phyloP scores from a whole-genome alignment of 306 rosid species.

The Hylodesmum podocarpum region DNA sequence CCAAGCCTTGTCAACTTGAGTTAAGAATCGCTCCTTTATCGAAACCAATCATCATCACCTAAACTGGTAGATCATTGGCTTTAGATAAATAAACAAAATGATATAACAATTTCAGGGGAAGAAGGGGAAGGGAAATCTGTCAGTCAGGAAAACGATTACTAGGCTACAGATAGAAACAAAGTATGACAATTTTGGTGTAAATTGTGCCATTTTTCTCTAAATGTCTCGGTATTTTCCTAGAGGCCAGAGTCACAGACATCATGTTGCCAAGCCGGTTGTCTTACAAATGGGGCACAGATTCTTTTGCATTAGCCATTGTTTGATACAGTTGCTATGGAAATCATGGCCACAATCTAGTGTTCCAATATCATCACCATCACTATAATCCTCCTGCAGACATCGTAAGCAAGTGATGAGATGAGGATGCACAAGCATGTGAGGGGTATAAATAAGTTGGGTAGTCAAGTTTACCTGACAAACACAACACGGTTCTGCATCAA shows the following conservation, averaged over 20 bases:
- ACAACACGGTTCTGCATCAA: slow-evolving; percentile 77
- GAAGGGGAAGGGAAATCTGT: slow-evolving; percentile 2
- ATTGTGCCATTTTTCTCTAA: slow-evolving; percentile 14
- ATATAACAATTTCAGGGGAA: slow-evolving; percentile 5
- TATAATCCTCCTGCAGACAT: slow-evolving; percentile 67
- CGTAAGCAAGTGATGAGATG: slow-evolving; percentile 13
- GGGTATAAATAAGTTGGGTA: not conserved
- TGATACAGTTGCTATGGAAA: slow-evolving; percentile 61
- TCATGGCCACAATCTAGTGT: slow-evolving; percentile 80
- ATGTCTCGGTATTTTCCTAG: slow-evolving; percentile 24
- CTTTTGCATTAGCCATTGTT: slow-evolving; percentile 80
- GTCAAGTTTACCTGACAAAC: slow-evolving; percentile 68
- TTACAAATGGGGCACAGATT: slow-evolving; percentile 88
- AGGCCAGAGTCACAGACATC: slow-evolving; percentile 38
- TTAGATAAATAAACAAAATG: slow-evolving; percentile 37
- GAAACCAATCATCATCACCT: slow-evolving; percentile 31
- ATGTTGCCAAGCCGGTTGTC: slow-evolving; percentile 63
- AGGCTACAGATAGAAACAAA: not conserved
- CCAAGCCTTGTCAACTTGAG: slow-evolving; percentile 39
- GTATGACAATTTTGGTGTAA: not conserved
- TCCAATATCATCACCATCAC: slow-evolving; percentile 66
- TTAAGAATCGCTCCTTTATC: slow-evolving; percentile 36
- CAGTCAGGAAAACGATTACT: not conserved
- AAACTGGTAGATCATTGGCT: slow-evolving; percentile 32
- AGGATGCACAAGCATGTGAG: not conserved